Evolutionary conservation across 352 stramenopile species (phyloP).

Genomic region (Phytophthora europaea): DNA sequence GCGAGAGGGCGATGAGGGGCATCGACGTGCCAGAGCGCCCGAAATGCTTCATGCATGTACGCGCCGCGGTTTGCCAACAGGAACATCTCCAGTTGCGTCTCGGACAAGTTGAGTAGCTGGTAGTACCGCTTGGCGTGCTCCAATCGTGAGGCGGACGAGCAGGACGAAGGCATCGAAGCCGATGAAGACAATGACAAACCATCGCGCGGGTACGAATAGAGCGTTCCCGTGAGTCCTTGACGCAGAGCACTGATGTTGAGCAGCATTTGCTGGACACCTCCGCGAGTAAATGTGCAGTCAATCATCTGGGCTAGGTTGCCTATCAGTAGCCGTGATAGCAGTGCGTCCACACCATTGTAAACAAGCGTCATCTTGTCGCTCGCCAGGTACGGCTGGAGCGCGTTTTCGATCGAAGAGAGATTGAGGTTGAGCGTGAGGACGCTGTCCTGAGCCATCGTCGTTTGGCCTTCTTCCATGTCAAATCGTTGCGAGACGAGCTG

Average conservation of each 20-base stretch:
- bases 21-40: constrained; percentile 80
- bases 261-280: constrained; percentile 84
- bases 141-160: constrained; percentile 60
- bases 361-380: constrained; percentile 81
- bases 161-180: constrained; percentile 30
- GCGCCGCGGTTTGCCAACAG: constrained; percentile 77
- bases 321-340: constrained; percentile 76
- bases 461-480: constrained; percentile 60
- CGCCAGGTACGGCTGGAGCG: constrained; percentile 73
- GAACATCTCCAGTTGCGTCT: constrained; percentile 85
- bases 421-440: constrained; percentile 84
- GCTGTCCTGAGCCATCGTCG: constrained; percentile 77
- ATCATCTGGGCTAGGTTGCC: constrained; percentile 73
- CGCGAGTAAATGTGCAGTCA: constrained; percentile 68
- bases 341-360: constrained; percentile 77
- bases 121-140: constrained; percentile 86
- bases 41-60: constrained; percentile 70
- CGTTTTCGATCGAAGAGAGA: constrained; percentile 78
- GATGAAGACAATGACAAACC: constrained; percentile 34
- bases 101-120: constrained; percentile 72
- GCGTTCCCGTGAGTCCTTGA: constrained; percentile 73
- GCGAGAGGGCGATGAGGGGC: constrained; percentile 76
- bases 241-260: constrained; percentile 82
- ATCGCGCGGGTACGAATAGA: constrained; percentile 82
- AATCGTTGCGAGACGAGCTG: constrained; percentile 76